Evolutionary conservation across 2,329 filamentous ascomycete species (phyloP).

Genomic region (Albophoma yamanashiensis): DNA sequence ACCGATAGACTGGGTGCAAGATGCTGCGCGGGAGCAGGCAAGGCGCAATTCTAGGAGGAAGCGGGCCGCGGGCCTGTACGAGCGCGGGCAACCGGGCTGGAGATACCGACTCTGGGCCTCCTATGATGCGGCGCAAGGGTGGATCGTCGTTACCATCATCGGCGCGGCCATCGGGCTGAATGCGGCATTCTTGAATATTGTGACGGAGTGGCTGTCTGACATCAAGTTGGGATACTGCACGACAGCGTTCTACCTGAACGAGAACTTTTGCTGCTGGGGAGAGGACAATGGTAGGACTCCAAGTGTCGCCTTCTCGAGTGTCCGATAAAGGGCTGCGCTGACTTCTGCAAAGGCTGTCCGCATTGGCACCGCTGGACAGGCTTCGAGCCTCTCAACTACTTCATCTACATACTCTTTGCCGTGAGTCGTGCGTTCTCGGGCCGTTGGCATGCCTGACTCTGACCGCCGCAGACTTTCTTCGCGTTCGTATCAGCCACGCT

Average conservation of each 20-base stretch:
- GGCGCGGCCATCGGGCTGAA: conserved; percentile 89
- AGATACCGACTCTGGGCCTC: conserved; percentile 70
- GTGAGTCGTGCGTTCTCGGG: conserved; percentile 31
- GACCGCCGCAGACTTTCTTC: conserved; percentile 51
- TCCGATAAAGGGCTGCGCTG: conserved; percentile 6
- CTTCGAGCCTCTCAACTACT: conserved; percentile 68
- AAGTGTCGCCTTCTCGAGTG: neutral
- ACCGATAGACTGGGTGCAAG: conserved; percentile 81
- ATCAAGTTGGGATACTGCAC: conserved; percentile 94
- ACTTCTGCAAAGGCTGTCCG: conserved; percentile 51
- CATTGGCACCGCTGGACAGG: conserved; percentile 88
- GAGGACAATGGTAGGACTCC: conserved; percentile 59
- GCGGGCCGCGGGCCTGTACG: conserved; percentile 61
- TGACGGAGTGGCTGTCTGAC: conserved; percentile 94
- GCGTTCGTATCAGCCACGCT: conserved; percentile 72
- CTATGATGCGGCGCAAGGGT: conserved; percentile 93
- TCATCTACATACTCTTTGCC: conserved; percentile 79
- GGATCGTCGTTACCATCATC: conserved; percentile 94
- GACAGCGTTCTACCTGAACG: conserved; percentile 93
- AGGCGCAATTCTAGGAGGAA: conserved; percentile 67
- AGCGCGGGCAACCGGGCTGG: conserved; percentile 63
- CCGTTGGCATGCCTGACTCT: neutral
- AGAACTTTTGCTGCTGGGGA: conserved; percentile 97
- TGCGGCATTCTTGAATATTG: conserved; percentile 85
- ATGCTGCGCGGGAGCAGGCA: conserved; percentile 82